These are phyloP conservation scores for Cryphonectria carpinicola DNA, from an alignment of 2,329 filamentous ascomycete species.

Conservation along the genomic window DNA sequence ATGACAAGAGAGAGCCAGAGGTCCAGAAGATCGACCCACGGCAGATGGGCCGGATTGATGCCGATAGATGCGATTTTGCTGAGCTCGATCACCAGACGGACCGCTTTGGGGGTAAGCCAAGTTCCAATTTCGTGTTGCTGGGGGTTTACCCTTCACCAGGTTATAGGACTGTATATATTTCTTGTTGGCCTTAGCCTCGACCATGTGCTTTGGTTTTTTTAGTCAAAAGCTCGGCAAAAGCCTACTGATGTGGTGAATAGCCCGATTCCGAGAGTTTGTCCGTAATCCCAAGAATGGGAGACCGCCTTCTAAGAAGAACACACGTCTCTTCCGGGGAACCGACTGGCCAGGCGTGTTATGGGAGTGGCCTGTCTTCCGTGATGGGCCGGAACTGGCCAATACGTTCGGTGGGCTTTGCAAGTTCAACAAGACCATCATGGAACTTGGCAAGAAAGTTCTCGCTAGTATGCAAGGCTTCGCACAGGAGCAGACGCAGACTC, in stretches of 20 bases:
- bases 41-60: slow-evolving; percentile 41
- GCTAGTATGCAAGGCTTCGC: slow-evolving; percentile 42
- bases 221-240: too few species aligned
- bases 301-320: slow-evolving; percentile 32
- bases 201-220: neutral
- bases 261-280: slow-evolving; percentile 38
- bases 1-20: slow-evolving; percentile 32
- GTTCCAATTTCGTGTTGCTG: neutral
- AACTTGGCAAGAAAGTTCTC: slow-evolving; percentile 44
- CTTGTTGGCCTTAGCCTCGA: neutral
- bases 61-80: slow-evolving; percentile 40
- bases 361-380: slow-evolving; percentile 51
- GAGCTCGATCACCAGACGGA: slow-evolving; percentile 49
- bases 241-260: slow-evolving; percentile 30
- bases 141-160: too few species aligned
- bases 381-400: slow-evolving; percentile 51
- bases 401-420: slow-evolving; percentile 47
- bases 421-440: slow-evolving; percentile 47
- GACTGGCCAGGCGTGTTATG: slow-evolving; percentile 46
- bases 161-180: too few species aligned
- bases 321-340: slow-evolving; percentile 45
- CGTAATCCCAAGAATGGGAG: slow-evolving; percentile 33
- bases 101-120: slow-evolving; percentile 37
- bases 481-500: neutral
- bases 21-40: slow-evolving; percentile 47